Evolutionary conservation across 2,329 filamentous ascomycete genomes (phyloP).

Genomic region (Fusarium acutatum): DNA sequence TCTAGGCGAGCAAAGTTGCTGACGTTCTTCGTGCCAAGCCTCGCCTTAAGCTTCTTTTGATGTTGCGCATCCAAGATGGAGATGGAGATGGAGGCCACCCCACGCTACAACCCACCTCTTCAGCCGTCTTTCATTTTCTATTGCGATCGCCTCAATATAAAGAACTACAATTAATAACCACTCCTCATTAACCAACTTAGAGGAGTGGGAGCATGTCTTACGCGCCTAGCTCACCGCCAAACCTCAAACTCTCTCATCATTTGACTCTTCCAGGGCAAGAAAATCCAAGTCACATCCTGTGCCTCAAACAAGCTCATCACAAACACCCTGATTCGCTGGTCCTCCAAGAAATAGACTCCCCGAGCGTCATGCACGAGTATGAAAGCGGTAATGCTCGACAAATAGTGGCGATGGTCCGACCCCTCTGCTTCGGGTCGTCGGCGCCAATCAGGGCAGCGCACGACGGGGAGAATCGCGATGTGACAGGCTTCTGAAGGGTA

Average conservation of each 20-base stretch:
- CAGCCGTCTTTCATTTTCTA: not conserved
- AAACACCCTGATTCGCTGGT: slow-evolving; percentile 12
- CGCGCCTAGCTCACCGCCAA: not conserved
- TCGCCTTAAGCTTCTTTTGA: slow-evolving; percentile 4
- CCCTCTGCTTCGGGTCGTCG: slow-evolving; percentile 35
- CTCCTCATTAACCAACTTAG: rapidly evolving
- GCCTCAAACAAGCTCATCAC: slow-evolving; percentile 25
- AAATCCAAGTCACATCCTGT: not conserved
- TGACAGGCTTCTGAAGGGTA: not conserved
- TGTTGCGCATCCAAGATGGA: not conserved
- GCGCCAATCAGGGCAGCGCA: slow-evolving; percentile 23
- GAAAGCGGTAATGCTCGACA: slow-evolving; percentile 32
- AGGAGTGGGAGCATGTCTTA: not conserved
- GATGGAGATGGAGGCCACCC: slow-evolving; percentile 1
- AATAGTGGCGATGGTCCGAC: slow-evolving; percentile 31
- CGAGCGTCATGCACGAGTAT: slow-evolving; percentile 33
- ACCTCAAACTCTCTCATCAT: not conserved
- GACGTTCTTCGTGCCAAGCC: slow-evolving; percentile 1
- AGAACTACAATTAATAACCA: not conserved
- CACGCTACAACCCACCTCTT: slow-evolving; percentile 1
- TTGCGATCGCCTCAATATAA: not conserved
- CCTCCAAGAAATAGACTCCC: slow-evolving; percentile 24
- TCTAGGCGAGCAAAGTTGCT: not conserved
- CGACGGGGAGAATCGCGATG: slow-evolving; percentile 28
- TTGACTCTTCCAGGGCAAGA: not conserved